phyloP scores from a whole-genome alignment of 805 yeast genomes.

The Teunomyces tritomae region DNA sequence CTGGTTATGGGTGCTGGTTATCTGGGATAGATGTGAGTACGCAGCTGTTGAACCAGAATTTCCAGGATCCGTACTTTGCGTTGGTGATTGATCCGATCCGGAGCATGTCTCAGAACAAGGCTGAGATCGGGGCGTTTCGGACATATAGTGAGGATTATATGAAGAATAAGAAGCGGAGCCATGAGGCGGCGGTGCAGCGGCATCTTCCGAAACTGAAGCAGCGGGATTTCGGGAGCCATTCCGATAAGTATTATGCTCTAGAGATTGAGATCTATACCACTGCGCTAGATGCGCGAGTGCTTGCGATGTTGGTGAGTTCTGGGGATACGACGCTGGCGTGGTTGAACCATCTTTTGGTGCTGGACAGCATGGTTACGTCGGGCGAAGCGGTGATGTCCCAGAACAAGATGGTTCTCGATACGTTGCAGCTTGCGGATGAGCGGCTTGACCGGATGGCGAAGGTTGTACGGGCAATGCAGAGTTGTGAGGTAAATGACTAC shows the following conservation, averaged over 20 bases:
- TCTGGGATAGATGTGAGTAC: conserved; percentile 92
- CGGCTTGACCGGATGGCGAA: background rate
- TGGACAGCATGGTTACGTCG: background rate
- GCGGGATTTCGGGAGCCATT: conserved; percentile 69
- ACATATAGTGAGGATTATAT: conserved; percentile 50
- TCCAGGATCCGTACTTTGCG: conserved; percentile 90
- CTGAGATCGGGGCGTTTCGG: conserved; percentile 88
- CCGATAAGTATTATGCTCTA: conserved; percentile 65
- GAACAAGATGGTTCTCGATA: background rate
- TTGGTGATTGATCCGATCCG: conserved; percentile 82
- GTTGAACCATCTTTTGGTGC: conserved; percentile 8
- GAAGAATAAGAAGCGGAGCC: conserved; percentile 6
- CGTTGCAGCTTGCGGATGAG: background rate
- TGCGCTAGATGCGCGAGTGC: conserved; percentile 37
- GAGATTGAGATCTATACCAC: conserved; percentile 59
- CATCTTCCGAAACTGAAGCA: conserved; percentile 48
- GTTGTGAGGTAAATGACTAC: background rate
- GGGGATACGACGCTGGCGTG: conserved; percentile 11
- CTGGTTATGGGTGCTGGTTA: conserved; percentile 98
- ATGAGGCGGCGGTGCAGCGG: conserved; percentile 4
- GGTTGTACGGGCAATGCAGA: background rate
- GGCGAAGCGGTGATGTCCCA: background rate
- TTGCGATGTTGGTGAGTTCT: conserved; percentile 9
- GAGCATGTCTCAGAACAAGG: conserved; percentile 57
- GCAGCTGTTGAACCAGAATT: conserved; percentile 77